Evolutionary conservation across 495 filamentous ascomycete species (phyloP).

Genomic region (Cladorrhinum samala): DNA sequence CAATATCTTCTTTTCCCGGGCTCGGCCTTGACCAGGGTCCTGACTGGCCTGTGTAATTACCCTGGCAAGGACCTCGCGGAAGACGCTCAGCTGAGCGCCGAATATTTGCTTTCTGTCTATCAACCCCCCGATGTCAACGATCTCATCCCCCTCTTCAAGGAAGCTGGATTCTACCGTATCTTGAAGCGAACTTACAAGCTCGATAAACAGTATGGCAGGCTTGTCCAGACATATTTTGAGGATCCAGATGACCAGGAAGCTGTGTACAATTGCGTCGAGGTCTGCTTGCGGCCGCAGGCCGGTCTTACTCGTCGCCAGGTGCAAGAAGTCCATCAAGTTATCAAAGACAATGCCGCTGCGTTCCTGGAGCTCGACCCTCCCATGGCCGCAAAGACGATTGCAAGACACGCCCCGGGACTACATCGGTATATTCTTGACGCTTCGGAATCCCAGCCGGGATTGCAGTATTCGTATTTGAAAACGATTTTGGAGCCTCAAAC

Average conservation of each 20-base stretch:
- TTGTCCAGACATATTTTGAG: constrained; percentile 78
- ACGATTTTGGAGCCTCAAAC: constrained; percentile 67
- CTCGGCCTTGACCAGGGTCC: constrained; percentile 71
- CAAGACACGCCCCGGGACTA: constrained; percentile 59
- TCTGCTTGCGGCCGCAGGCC: constrained; percentile 70
- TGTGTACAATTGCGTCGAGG: constrained; percentile 73
- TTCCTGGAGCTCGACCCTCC: constrained; percentile 64
- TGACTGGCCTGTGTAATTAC: constrained; percentile 77
- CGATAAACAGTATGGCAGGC: constrained; percentile 72
- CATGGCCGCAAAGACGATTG: constrained; percentile 63
- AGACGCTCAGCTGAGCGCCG: constrained; percentile 90
- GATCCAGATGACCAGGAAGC: constrained; percentile 66
- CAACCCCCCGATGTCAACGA: constrained; percentile 74
- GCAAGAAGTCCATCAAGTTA: constrained; percentile 65
- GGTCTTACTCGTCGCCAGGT: constrained; percentile 66
- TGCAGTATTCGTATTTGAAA: constrained; percentile 72
- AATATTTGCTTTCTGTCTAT: constrained; percentile 91
- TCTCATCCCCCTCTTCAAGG: constrained; percentile 68
- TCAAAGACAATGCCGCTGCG: constrained; percentile 60
- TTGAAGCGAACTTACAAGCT: constrained; percentile 79
- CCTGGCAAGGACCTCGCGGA: constrained; percentile 76
- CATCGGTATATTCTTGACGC: constrained; percentile 63
- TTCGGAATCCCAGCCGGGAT: constrained; percentile 53
- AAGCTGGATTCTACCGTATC: constrained; percentile 87
- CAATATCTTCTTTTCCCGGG: constrained; percentile 91